Evolutionary conservation across 257 asterid genomes (phyloP), one percentile per base, ranked within the genome.

Genomic region (Jacaranda mimosifolia): DNA sequence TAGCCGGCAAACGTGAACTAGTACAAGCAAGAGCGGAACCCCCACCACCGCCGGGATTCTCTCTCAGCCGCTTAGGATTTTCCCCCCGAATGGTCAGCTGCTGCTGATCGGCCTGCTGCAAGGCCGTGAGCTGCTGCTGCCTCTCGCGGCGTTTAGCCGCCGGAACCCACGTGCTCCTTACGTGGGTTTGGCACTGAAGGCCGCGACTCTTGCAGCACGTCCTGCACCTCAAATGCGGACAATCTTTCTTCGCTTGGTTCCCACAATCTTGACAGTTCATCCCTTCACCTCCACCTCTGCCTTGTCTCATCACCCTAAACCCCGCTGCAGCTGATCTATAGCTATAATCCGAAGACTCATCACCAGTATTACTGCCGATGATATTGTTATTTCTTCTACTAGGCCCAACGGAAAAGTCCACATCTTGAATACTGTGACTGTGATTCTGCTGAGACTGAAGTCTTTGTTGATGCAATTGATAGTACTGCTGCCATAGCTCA

Each of bases 101-200:
- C 4, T 82, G 84, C 2, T 77, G 78, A 10, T 79, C 76, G 7
- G 77, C 80, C 42, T 80, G 87, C 48, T 85, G 89, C 17, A 82
- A 9, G 38, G 75, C 0, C 36, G 83, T 1, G 14, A 86, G 63
- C 13, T 86, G 94, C 32, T 89, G 91, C 53, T 89, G 94, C 10
- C 89, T 71, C 77, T 89, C 95, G 15, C 97, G 86, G 39, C 97
- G 85, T 66, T 84, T 89, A 1, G 93, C 80, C 12, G 97, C 97
- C 35, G 97, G 93, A 46, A 91, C 93, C 97, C 97, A 91, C 68
- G 97, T 90, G 80, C 94, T 91, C 81, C 86, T 91, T 8, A 89
- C 85, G 77, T 91, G 96, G 1, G 96, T 91, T 36, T 83, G 84
- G 74, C 97, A 91, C 39, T 81, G 91, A 57, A 87, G 87, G 39